Conservation (phyloP, 768 basidiomycete genomes). For the Amanita pseudoporphyria region DNA sequence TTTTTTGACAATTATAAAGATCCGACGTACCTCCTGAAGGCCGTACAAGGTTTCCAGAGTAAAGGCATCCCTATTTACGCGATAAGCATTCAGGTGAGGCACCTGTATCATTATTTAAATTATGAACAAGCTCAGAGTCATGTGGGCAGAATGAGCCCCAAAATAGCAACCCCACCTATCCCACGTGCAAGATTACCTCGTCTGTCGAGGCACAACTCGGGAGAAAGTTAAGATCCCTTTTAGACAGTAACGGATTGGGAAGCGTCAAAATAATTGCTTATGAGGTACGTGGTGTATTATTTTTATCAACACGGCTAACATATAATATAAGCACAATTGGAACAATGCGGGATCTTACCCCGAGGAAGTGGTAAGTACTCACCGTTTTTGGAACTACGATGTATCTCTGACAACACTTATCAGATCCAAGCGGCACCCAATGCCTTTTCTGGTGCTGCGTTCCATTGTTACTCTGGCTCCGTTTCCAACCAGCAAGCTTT, state of each 20-base stretch:
- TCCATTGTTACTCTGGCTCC: constrained; percentile 62
- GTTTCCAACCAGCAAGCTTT: constrained; percentile 47
- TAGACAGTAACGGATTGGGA: constrained; percentile 54
- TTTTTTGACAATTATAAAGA: constrained; percentile 27
- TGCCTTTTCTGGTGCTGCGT: constrained; percentile 56
- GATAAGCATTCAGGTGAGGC: constrained; percentile 38
- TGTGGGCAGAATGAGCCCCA: constrained; percentile 36
- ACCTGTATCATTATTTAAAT: not conserved
- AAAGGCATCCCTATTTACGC: constrained; percentile 57
- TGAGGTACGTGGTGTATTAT: not conserved
- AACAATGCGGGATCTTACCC: constrained; percentile 54
- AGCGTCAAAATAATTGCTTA: constrained; percentile 51
- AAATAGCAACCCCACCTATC: constrained; percentile 59
- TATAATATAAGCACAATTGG: constrained; percentile 53
- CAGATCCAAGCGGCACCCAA: constrained; percentile 45
- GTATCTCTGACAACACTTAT: not conserved
- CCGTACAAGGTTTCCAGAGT: constrained; percentile 55
- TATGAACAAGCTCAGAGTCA: not conserved
- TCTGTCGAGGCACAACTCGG: constrained; percentile 52
- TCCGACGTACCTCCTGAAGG: constrained; percentile 63
- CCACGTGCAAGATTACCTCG: constrained; percentile 47
- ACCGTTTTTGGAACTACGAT: not conserved
- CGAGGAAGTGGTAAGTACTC: constrained; percentile 25
- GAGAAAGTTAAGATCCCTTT: constrained; percentile 39
- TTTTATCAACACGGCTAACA: not conserved